Base-by-base conservation (phyloP, 202 grass and related monocot genomes). In the Cymbopogon flexuosus region DNA sequence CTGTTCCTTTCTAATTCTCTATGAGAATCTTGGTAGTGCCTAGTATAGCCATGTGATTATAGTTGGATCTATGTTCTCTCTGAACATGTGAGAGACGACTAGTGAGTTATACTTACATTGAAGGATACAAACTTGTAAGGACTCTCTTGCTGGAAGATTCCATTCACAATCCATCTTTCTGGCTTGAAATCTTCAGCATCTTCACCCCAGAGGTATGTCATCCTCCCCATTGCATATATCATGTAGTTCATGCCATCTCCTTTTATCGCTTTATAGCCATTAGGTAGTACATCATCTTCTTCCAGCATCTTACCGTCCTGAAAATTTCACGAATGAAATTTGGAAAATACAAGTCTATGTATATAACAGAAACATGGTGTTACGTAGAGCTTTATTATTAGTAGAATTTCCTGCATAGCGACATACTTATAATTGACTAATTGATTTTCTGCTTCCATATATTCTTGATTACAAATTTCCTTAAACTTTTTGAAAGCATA, bases 191-290 rank as follows among this genome's bases (percentile, higher is more conserved):
- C 66, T 30, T 84, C 76, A 0, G 91, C 88, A 24, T 93, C 91
- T 40, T 90, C 71, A 42, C 91, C 91, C 88, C 88, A 93, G 66
- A 93, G 65, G 85, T 88, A 88, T 58, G 59, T 81, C 91, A 93
- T 90, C 67, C 91, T 93, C 21, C 91, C 91, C 88, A 93, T 93
- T 11, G 91, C 88, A 45, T 93, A 93, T 60, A 64, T 80, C 69
- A 86, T 76, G 45, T 93, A 93, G 54, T 65, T 84, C 7, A 93
- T 58, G 33, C 75, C 79, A 65, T 88, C 88, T 64, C 88, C 88
- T 84, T 84, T 90, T 43, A 70, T 64, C 54, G 88, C 76, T 70
- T 70, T 77, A 29, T 86, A 88, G 1, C 88, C 88, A 81, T 93
- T 84, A 16, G 91, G 88, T 29, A 88, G 65, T 3, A 86, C 54